Evolutionary conservation across 2,329 filamentous ascomycete species (phyloP).

Genomic region (Calonectria montana): DNA sequence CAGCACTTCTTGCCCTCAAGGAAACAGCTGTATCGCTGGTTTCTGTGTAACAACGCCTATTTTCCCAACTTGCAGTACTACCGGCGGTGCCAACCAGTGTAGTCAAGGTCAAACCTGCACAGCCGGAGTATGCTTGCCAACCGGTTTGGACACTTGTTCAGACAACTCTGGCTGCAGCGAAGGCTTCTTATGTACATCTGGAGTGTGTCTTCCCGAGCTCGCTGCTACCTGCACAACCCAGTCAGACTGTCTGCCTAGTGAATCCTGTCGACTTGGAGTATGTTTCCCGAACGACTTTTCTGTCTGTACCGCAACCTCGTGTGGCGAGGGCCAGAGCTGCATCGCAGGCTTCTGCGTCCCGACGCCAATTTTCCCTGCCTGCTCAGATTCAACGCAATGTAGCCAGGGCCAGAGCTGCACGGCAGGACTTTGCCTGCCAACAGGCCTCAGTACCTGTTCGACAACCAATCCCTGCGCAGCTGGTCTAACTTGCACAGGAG

Average conservation of each 20-base stretch:
- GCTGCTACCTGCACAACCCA: background rate
- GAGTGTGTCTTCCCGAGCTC: background rate
- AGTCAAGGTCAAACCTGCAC: background rate
- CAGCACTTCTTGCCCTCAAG: background rate
- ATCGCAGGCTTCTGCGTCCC: slow-evolving; percentile 6
- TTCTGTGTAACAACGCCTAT: background rate
- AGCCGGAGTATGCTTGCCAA: slow-evolving; percentile 3
- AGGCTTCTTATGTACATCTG: background rate
- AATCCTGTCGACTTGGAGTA: background rate
- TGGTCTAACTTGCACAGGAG: background rate
- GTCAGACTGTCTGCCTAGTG: background rate
- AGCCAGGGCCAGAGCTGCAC: background rate
- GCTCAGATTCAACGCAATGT: background rate
- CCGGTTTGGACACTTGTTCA: background rate
- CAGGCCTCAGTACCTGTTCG: background rate
- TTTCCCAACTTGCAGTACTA: background rate
- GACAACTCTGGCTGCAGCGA: background rate
- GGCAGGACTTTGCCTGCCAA: background rate
- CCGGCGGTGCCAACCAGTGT: background rate
- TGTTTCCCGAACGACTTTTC: background rate
- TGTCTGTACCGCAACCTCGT: background rate
- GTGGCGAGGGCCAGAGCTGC: background rate
- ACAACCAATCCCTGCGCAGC: background rate
- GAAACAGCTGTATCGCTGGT: background rate
- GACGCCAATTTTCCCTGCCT: background rate